Percentiles rank a stretch among this genome's conserved stretches.
These are phyloP conservation scores for Mycena albidolilacea DNA, from an alignment of 768 basidiomycete species.

Conservation along the genomic window DNA sequence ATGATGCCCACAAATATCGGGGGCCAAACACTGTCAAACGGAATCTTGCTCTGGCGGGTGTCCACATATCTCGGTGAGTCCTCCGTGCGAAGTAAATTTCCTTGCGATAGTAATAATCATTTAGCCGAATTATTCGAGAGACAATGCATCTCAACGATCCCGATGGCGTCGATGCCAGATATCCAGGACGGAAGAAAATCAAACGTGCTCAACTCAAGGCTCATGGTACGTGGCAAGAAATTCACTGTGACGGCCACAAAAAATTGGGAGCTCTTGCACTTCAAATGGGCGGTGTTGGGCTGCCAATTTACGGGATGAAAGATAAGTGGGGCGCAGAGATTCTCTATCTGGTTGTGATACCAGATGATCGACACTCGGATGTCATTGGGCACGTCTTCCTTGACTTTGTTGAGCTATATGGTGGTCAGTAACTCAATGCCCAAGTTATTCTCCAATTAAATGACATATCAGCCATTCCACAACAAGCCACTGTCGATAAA, in stretches of 20 bases:
- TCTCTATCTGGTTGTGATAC: conserved; percentile 42
- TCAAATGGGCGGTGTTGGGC: conserved; percentile 44
- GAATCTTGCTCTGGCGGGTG: conserved; percentile 8
- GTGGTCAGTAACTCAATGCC: conserved; percentile 30
- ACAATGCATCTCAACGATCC: conserved; percentile 39
- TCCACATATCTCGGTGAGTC: conserved; percentile 39
- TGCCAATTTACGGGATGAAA: conserved; percentile 44
- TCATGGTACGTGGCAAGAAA: conserved; percentile 43
- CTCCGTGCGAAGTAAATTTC: not conserved
- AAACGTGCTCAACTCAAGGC: conserved; percentile 35
- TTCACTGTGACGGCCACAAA: conserved; percentile 47
- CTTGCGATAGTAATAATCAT: not conserved
- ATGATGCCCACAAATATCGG: conserved; percentile 34
- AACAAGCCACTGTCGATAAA: conserved; percentile 45
- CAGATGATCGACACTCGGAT: conserved; percentile 41
- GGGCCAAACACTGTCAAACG: not conserved
- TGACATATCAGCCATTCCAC: conserved; percentile 34
- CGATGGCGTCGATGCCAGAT: conserved; percentile 40
- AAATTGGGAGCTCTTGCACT: conserved; percentile 46
- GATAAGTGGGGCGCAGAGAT: conserved; percentile 45
- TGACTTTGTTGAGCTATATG: conserved; percentile 40
- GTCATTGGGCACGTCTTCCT: conserved; percentile 46
- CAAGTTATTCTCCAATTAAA: not conserved
- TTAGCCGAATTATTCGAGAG: conserved; percentile 38
- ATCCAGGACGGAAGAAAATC: conserved; percentile 40